Conservation (phyloP, 164 flowering plant species). For the Protea cynaroides region DNA sequence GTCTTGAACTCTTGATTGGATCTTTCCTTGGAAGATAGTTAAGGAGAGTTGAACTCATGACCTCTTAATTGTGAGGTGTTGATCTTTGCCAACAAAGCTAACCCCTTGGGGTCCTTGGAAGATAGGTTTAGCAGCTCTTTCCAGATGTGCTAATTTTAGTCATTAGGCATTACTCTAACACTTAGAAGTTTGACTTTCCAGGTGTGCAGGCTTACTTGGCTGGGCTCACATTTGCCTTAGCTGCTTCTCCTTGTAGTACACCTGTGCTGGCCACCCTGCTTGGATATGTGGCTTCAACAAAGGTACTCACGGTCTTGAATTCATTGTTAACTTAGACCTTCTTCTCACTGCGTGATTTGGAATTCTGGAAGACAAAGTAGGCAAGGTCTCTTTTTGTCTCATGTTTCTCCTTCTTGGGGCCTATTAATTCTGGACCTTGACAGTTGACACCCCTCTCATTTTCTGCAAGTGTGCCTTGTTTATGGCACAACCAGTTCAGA, state of each 20-base stretch:
- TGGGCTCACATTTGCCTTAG: slow-evolving; percentile 95
- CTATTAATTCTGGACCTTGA: no score
- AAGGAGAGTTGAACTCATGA: no score
- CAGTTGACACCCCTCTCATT: no score
- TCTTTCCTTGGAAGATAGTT: background rate
- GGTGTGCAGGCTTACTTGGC: slow-evolving; percentile 98
- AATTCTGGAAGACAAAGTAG: no score
- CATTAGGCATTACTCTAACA: background rate
- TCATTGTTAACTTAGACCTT: slow-evolving; percentile 1
- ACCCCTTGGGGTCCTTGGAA: no score
- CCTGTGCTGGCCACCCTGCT: slow-evolving; percentile 11
- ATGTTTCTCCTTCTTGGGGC: no score
- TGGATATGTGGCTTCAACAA: background rate
- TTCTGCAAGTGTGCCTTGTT: no score
- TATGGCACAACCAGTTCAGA: no score
- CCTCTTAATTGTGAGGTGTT: no score
- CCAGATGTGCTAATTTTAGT: background rate
- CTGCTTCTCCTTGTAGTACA: slow-evolving; percentile 63
- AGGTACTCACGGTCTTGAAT: background rate
- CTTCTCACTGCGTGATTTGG: background rate
- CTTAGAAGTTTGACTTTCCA: slow-evolving; percentile 13
- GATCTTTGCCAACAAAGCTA: no score
- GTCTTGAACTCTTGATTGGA: no score
- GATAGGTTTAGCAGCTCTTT: background rate
- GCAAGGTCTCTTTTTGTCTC: no score